Percentiles rank a stretch among this genome's conserved stretches.
These are phyloP conservation scores for Rostrohypoxylon terebratum DNA, from an alignment of 495 filamentous ascomycete species.

Conservation along the genomic window DNA sequence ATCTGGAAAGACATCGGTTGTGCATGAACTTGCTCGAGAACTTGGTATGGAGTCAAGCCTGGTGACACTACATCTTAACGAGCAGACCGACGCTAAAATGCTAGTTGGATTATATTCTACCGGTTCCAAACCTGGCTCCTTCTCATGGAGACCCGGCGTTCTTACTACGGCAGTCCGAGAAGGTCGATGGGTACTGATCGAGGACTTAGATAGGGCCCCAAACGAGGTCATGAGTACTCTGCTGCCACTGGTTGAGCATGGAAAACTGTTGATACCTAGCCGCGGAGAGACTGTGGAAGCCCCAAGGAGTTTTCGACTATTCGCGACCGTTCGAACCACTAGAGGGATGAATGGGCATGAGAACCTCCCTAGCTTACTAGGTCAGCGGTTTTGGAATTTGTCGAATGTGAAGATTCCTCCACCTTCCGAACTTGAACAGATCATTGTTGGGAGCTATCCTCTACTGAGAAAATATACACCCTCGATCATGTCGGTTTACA, in stretches of 20 bases:
- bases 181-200: constrained; percentile 95
- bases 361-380: constrained; percentile 70
- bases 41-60: constrained; percentile 79
- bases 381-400: constrained; percentile 82
- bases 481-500: constrained; percentile 80
- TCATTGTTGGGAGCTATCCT: constrained; percentile 76
- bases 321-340: constrained; percentile 87
- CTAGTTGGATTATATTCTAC: constrained; percentile 93
- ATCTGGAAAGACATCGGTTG: constrained; percentile 87
- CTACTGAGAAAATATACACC: constrained; percentile 74
- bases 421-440: constrained; percentile 77
- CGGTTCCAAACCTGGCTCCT: constrained; percentile 83
- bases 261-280: constrained; percentile 86
- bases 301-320: constrained; percentile 83
- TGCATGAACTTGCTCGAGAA: constrained; percentile 82
- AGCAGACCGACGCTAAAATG: constrained; percentile 96
- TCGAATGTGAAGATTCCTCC: constrained; percentile 74
- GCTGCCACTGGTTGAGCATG: constrained; percentile 87
- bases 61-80: constrained; percentile 93
- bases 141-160: constrained; percentile 92
- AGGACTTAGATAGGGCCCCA: constrained; percentile 96
- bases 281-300: constrained; percentile 87
- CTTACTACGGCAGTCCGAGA: constrained; percentile 92
- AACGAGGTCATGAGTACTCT: constrained; percentile 93
- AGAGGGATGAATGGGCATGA: constrained; percentile 78